Conservation (phyloP, 1,284 basidiomycete genomes). For the Cryptococcus sp. region DNA sequence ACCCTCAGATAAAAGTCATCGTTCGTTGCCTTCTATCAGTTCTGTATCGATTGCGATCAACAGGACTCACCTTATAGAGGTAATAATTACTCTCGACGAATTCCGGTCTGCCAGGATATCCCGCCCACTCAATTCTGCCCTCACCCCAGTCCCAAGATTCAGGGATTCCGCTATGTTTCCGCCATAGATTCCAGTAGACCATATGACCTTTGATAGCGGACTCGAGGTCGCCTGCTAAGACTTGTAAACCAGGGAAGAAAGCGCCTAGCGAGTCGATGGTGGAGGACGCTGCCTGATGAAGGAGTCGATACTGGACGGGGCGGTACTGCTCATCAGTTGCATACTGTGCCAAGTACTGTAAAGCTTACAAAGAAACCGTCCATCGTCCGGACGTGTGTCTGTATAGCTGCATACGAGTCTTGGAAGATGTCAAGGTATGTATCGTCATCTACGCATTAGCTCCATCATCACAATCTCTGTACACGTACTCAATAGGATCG, state of each 20-base stretch:
- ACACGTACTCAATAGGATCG: slow-evolving; percentile 73
- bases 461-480: not conserved
- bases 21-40: slow-evolving; percentile 67
- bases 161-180: slow-evolving; percentile 73
- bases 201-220: slow-evolving; percentile 81
- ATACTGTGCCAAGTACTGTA: not conserved
- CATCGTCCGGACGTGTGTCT: slow-evolving; percentile 71
- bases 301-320: slow-evolving; percentile 27
- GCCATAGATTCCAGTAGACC: slow-evolving; percentile 86
- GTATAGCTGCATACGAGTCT: slow-evolving; percentile 79
- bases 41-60: not conserved
- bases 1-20: slow-evolving; percentile 89
- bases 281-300: slow-evolving; percentile 24
- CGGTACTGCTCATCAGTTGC: slow-evolving; percentile 26
- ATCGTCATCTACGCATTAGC: slow-evolving; percentile 53
- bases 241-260: slow-evolving; percentile 58
- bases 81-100: slow-evolving; percentile 94
- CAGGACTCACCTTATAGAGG: slow-evolving; percentile 66
- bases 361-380: slow-evolving; percentile 80
- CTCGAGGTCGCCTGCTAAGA: slow-evolving; percentile 82
- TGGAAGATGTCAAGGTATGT: slow-evolving; percentile 85
- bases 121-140: slow-evolving; percentile 66
- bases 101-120: slow-evolving; percentile 81
- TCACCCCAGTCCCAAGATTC: slow-evolving; percentile 81
- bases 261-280: slow-evolving; percentile 50